A percentile compares a stretch with the other conserved stretches of the same genome.
Conservation (phyloP, 2,329 filamentous ascomycete species). For the Penicillium sp. region DNA sequence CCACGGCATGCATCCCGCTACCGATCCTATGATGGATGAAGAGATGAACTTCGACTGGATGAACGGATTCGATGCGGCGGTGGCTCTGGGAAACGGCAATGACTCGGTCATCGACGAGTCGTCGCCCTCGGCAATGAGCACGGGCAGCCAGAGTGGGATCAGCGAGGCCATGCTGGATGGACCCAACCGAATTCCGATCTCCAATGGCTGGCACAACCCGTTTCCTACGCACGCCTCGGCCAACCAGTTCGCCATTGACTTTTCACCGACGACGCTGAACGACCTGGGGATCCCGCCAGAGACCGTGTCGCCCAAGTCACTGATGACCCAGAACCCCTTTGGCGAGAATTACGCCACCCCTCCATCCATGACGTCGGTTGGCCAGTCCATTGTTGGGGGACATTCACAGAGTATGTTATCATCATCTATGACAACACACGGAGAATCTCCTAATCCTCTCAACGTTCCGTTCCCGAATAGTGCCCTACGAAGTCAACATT, state of each 20-base stretch:
- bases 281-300: slow-evolving; percentile 69
- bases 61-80: slow-evolving; percentile 74
- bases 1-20: slow-evolving; percentile 55
- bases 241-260: slow-evolving; percentile 71
- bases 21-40: slow-evolving; percentile 57
- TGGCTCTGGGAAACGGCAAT: slow-evolving; percentile 66
- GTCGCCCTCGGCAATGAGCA: slow-evolving; percentile 93
- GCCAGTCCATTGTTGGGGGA: slow-evolving; percentile 68
- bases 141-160: slow-evolving; percentile 73
- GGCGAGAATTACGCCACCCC: slow-evolving; percentile 74
- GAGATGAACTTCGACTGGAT: slow-evolving; percentile 85
- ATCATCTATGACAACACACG: slow-evolving; percentile 44
- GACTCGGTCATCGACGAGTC: slow-evolving; percentile 88
- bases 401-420: slow-evolving; percentile 53
- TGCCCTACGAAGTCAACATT: slow-evolving; percentile 59
- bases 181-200: slow-evolving; percentile 57
- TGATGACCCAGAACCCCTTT: slow-evolving; percentile 66
- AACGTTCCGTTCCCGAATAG: slow-evolving; percentile 57
- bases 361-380: slow-evolving; percentile 71
- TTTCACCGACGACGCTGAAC: slow-evolving; percentile 70
- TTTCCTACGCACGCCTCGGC: slow-evolving; percentile 66
- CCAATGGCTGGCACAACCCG: slow-evolving; percentile 64
- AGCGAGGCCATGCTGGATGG: slow-evolving; percentile 91
- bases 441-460: slow-evolving; percentile 48
- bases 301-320: slow-evolving; percentile 73